Evolutionary conservation across 2,329 filamentous ascomycete genomes (phyloP).

Genomic region (Cercospora sesami): DNA sequence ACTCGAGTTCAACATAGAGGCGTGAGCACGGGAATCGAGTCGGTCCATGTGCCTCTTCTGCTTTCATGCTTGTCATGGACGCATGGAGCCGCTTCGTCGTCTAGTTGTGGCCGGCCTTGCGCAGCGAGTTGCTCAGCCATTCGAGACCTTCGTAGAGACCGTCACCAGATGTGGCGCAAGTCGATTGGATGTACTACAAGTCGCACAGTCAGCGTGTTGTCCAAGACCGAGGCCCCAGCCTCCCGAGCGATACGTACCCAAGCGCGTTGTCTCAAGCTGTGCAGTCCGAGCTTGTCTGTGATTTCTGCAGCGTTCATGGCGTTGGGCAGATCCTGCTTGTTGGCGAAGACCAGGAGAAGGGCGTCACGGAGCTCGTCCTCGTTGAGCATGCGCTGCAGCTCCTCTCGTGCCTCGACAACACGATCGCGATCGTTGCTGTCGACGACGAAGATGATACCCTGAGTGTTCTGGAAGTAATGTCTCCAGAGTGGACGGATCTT

Average conservation of each 20-base stretch:
- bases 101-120: constrained; percentile 55
- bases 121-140: constrained; percentile 57
- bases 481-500: constrained; percentile 97
- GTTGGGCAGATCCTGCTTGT: constrained; percentile 96
- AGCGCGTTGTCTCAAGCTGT: constrained; percentile 96
- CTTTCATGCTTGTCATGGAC: constrained; percentile 28
- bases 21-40: constrained; percentile 27
- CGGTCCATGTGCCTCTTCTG: constrained; percentile 21
- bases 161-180: constrained; percentile 97
- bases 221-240: neutral
- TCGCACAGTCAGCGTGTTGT: constrained; percentile 6
- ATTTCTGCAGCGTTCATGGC: constrained; percentile 99
- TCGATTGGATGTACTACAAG: constrained; percentile 91
- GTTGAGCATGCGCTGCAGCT: constrained; percentile 95
- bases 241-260: constrained; percentile 69
- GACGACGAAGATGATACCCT: constrained; percentile 97
- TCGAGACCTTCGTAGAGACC: constrained; percentile 98
- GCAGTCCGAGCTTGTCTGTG: constrained; percentile 99
- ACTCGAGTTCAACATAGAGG: constrained; percentile 28
- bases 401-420: constrained; percentile 88
- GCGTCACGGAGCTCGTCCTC: constrained; percentile 98
- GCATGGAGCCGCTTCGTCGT: constrained; percentile 21
- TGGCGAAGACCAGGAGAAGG: constrained; percentile 90
- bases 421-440: constrained; percentile 90
- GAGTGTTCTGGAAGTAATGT: constrained; percentile 94